Conservation (phyloP, 345 rosid genomes). For the Brassica juncea region DNA sequence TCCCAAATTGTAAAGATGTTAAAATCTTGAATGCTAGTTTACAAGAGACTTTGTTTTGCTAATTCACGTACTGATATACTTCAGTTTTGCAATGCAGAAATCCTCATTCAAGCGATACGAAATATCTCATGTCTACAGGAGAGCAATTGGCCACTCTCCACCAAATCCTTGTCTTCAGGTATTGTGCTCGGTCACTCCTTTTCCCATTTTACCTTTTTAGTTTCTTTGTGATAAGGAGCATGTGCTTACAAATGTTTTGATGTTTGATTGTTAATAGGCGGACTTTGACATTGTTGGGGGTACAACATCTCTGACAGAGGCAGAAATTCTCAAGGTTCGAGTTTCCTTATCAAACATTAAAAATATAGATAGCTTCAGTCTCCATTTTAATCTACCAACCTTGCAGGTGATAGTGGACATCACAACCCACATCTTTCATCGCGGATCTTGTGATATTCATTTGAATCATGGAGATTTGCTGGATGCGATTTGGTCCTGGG, state of each 20-base stretch:
- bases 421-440: constrained; percentile 54
- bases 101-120: constrained; percentile 86
- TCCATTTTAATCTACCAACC: constrained; percentile 19
- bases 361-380: constrained; percentile 15
- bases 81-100: constrained; percentile 55
- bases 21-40: constrained; percentile 1
- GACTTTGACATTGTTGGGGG: constrained; percentile 97
- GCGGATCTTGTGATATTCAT: constrained; percentile 79
- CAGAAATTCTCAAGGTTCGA: constrained; percentile 69
- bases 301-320: constrained; percentile 80
- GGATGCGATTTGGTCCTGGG: constrained; percentile 95
- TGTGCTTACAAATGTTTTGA: constrained; percentile 18
- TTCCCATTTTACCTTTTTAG: constrained; percentile 1
- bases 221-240: constrained; percentile 18
- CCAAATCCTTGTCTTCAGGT: constrained; percentile 94
- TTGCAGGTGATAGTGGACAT: constrained; percentile 78
- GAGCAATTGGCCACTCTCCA: constrained; percentile 93
- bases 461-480: constrained; percentile 88
- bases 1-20: not conserved
- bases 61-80: not conserved
- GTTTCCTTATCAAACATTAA: not conserved
- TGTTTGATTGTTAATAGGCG: constrained; percentile 56
- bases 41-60: constrained; percentile 16
- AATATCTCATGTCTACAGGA: constrained; percentile 77
- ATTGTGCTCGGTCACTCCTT: constrained; percentile 17